Percentiles rank a stretch among this genome's conserved stretches.
Conservation (phyloP, 1,284 basidiomycete species). For the Peniophora sp. region DNA sequence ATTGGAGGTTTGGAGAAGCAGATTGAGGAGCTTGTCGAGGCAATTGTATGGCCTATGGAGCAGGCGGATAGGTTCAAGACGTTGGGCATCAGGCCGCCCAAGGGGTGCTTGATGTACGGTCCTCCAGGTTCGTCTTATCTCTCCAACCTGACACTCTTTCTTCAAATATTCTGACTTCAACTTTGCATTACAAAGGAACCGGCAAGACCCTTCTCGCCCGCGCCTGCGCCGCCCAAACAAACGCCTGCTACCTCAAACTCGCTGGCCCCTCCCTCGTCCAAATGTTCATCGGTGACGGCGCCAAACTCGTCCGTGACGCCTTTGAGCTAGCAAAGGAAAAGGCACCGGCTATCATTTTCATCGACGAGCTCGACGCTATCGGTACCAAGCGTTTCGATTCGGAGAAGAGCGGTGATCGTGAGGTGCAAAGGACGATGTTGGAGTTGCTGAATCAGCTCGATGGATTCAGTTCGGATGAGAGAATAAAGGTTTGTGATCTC, state of each 20-base stretch:
- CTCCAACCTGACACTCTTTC: neutral
- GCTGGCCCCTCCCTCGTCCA: conserved; percentile 74
- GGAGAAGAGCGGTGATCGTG: conserved; percentile 72
- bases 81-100: conserved; percentile 73
- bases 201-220: conserved; percentile 75
- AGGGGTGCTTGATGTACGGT: conserved; percentile 77
- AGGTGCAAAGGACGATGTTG: conserved; percentile 78
- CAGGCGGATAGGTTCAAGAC: conserved; percentile 79
- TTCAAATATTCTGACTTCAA: neutral
- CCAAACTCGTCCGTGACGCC: conserved; percentile 72
- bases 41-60: conserved; percentile 77
- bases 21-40: conserved; percentile 77
- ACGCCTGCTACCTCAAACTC: conserved; percentile 75
- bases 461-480: conserved; percentile 80
- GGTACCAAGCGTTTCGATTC: conserved; percentile 80
- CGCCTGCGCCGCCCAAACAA: conserved; percentile 77
- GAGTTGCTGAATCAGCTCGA: conserved; percentile 77
- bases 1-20: conserved; percentile 79
- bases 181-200: conserved; percentile 41
- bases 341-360: conserved; percentile 76
- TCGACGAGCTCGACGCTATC: conserved; percentile 76
- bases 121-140: conserved; percentile 47
- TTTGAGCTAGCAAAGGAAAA: conserved; percentile 77
- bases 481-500: conserved; percentile 99
- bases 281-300: conserved; percentile 82